Base-by-base conservation (phyloP, 345 rosid species). In the Atalantia buxifolia region DNA sequence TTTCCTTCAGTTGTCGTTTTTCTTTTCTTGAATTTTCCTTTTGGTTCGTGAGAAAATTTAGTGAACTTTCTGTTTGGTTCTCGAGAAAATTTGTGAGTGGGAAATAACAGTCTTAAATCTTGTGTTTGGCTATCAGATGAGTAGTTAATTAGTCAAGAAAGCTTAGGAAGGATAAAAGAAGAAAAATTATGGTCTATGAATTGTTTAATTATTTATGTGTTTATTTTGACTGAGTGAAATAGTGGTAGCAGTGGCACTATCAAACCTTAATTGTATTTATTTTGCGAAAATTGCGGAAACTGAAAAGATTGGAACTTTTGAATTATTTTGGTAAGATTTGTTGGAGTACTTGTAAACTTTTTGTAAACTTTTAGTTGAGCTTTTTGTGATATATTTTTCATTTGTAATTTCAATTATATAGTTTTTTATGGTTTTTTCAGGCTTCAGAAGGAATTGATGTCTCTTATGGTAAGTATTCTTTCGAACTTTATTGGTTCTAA, bases 391-490 rank as follows among this genome's bases (percentile, higher is more conserved):
- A 27, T 9, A 61, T 48, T 24, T 48, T 70, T 22, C 48, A 61
- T 45, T 16, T 3, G 50, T 45, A 45, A 22, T 7, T 45, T 61
- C 36, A 30, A 16, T 14, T 18, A 21, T 14, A 35, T 30, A 24
- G 12, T 27, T 66, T 42, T 66, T 66, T 10, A 36, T 25, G 61
- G 66, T 62, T 63, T 28, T 62, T 55, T 55, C 91, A 90, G 94
- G 88, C 83, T 90, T 55, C 94, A 90, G 72, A 85, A 89, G 80
- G 94, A 90, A 63, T 79, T 90, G 77, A 90, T 89, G 94, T 83
- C 94, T 45, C 78, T 90, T 16, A 90, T 90, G 94, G 94, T 90
- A 78, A 71, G 91, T 48, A 7, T 31, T 22, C 48, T 71, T 45
- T 55, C 13, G 8, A 45, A 42, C 28, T 35, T 66, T 22, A 8